Base-by-base conservation (phyloP, 805 yeast species). In the Danielia reshetovae region DNA sequence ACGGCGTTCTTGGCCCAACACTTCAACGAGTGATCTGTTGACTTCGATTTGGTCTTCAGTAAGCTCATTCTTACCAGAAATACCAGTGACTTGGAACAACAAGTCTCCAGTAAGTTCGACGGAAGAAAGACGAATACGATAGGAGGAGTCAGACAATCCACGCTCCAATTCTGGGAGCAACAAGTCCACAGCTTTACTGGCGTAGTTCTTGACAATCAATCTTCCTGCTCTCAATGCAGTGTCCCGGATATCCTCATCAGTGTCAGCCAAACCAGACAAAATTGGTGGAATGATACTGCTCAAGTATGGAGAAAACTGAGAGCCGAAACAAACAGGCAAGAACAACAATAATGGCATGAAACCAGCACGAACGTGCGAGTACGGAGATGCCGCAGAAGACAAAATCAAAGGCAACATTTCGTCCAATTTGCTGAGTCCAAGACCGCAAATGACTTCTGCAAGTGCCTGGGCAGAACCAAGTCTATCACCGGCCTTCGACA, bases 401-500 rank as follows among this genome's bases (percentile, higher is more conserved):
- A 93, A 70, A 42, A 93, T 82, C 1, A 70, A 60, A 24, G 99
- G 98, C 40, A 93, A 65, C 52, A 89, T 61, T 53, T 88, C 97
- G 48, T 93, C 98, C 55, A 93, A 72, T 52, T 88, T 88, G 43
- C 77, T 61, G 30, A 87, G 61, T 49, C 99, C 98, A 35, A 93
- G 73, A 45, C 98, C 98, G 51, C 86, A 81, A 36, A 88, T 75
- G 43, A 93, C 95, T 62, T 93, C 99, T 12, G 96, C 77, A 37
- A 93, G 73, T 2, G 96, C 97, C 67, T 93, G 98, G 0, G 97
- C 98, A 33, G 96, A 84, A 39, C 99, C 99, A 40, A 93, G 74
- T 46, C 96, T 78, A 55, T 93, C 97, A 41, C 97, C 97, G 7
- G 87, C 75, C 52, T 78, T 81, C 11, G 71, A 42, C 42, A 81